Evolutionary conservation across 768 basidiomycete genomes (phyloP), one percentile per base, ranked within the genome.

Genomic region (Lactarius pseudohatsudake): DNA sequence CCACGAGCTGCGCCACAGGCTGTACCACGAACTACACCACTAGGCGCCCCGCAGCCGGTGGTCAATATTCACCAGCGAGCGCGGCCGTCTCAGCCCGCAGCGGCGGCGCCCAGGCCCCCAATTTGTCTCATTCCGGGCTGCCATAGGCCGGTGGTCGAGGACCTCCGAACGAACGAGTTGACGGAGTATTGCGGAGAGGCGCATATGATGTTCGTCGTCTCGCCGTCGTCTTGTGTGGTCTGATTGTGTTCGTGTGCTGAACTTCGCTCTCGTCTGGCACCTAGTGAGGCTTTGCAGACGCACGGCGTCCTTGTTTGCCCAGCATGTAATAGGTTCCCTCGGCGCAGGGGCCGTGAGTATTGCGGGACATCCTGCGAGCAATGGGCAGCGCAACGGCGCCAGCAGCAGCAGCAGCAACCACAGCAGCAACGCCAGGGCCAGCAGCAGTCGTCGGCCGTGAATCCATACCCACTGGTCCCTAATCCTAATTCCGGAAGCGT

Each of bases 151-250:
- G 66, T 64, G 66, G 10, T 11, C 3, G 15, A 8, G 53, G 58
- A 64, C 4, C 5, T 26, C 11, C 28, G 6, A 8, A 40, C 61
- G 15, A 2, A 15, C 8, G 58, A 67, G 32, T 20, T 47, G 3
- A 47, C 41, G 7, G 66, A 67, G 41, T 67, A 56, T 36, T 67
- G 66, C 54, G 40, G 50, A 9, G 22, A 28, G 3, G 58, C 28
- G 0, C 66, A 67, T 16, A 67, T 64, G 62, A 30, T 32, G 66
- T 67, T 43, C 43, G 66, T 64, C 15, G 1, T 26, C 22, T 58
- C 40, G 50, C 36, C 53, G 54, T 64, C 15, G 2, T 28, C 18
- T 54, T 38, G 41, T 7, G 15, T 11, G 9, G 22, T 34, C 50
- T 13, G n/a, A 3, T 53, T 50, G 16, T 59, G n/a, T 4, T n/a